Evolutionary conservation across 108 stramenopile species (phyloP), one percentile per base, ranked within the genome.

Genomic region (Nannochloropsis oceanica): DNA sequence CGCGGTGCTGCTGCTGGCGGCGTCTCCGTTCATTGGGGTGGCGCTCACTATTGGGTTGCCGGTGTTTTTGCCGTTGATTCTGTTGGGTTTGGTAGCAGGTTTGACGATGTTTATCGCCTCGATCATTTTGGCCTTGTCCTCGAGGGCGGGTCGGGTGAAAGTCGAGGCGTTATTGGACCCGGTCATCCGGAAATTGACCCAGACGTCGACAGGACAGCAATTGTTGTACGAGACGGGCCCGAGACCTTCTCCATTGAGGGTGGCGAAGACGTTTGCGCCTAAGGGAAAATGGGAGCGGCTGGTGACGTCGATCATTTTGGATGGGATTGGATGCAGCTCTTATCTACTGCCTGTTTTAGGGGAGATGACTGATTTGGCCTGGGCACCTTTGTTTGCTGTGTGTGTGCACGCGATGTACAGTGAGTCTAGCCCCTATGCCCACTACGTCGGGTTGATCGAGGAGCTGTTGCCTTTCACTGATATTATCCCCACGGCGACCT

Each of bases 381-480:
- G 96, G 96, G 96, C 96, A 14, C 96, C 96, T 24, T 82, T 94
- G 8, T 93, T 93, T 13, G 94, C 94, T 79, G 81, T 95, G 0
- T 50, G 94, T 80, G 91, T 97, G 43, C 93, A 93, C 79, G 94
- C 95, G 83, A 93, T 97, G 94, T 97, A 95, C 85, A 94, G 94
- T 80, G 89, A 88, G 12, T 88, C 86, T 7, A 86, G 85, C 44
- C 94, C 94, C 27, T 93, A 82, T 73, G 86, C 86, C 22, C 79
- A 86, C 73, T 24, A 43, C 8, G 43, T 86, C 43, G 86, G 83
- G 9, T 59, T 43, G 26, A 73, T 93, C 13, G 96, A 96, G 86
- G 96, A 97, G 87, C 43, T 96, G 22, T 79, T 97, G 59, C 96
- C 96, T 12, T 96, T 97, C 88, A 97, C 95, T 25, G 96, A 97